These are phyloP conservation scores for Ascochyta fabae DNA, from an alignment of 2,329 filamentous ascomycete species.

Conservation along the genomic window DNA sequence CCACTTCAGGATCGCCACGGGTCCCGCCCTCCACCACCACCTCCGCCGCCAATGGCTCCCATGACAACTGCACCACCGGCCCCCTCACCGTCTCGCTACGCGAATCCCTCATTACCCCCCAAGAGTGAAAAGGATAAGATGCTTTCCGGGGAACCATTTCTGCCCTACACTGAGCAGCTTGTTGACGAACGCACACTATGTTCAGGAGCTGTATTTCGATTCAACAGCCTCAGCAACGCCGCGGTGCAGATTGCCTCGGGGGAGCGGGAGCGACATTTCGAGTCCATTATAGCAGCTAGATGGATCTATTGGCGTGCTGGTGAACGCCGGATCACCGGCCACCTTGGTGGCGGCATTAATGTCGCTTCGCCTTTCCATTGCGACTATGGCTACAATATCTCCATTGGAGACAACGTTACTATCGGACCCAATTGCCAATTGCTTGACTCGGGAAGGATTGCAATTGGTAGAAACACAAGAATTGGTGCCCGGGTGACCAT, in stretches of 20 bases:
- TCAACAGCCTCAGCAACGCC: conserved; percentile 83
- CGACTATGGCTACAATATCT: conserved; percentile 95
- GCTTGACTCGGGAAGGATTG: conserved; percentile 83
- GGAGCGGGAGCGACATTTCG: conserved; percentile 73
- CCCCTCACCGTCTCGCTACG: conserved; percentile 31
- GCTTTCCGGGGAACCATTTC: conserved; percentile 77
- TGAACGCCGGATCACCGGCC: conserved; percentile 51
- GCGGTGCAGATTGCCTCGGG: conserved; percentile 69
- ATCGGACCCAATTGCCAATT: conserved; percentile 86
- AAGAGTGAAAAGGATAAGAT: conserved; percentile 87
- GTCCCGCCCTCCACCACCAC: conserved; percentile 23
- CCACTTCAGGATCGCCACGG: conserved; percentile 16
- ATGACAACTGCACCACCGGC: conserved; percentile 22
- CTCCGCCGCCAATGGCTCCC: conserved; percentile 26
- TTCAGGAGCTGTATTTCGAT: conserved; percentile 79
- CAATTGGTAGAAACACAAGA: conserved; percentile 75
- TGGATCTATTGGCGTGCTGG: conserved; percentile 39
- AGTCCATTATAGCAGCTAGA: conserved; percentile 71
- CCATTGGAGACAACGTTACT: conserved; percentile 81
- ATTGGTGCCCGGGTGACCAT: conserved; percentile 85
- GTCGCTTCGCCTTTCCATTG: conserved; percentile 91
- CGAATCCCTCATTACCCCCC: conserved; percentile 33
- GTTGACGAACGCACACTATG: conserved; percentile 85
- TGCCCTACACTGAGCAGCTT: conserved; percentile 78
- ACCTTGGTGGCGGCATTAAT: conserved; percentile 73